phyloP scores from a whole-genome alignment of 768 basidiomycete genomes.

The Termitomyces bulborhizus region DNA sequence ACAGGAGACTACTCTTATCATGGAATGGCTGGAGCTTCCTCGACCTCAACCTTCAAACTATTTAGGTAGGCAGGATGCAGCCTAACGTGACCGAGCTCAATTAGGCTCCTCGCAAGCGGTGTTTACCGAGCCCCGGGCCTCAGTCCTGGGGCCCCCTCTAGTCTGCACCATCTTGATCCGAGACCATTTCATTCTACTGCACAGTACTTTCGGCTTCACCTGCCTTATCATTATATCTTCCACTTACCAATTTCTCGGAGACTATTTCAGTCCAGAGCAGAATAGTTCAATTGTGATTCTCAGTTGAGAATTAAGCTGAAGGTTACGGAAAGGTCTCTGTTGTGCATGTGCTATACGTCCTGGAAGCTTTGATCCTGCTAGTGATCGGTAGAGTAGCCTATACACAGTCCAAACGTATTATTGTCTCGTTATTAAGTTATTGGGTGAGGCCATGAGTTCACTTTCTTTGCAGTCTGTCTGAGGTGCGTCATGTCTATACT shows the following conservation, averaged over 20 bases:
- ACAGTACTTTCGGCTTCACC: background rate
- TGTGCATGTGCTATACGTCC: background rate
- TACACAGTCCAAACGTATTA: background rate
- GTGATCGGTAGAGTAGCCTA: background rate
- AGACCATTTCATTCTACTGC: background rate
- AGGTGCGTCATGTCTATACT: background rate
- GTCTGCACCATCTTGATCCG: background rate
- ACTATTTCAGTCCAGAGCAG: background rate
- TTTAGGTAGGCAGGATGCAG: background rate
- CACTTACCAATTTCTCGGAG: slow-evolving; percentile 4
- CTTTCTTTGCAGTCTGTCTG: background rate
- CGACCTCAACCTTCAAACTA: slow-evolving; percentile 13
- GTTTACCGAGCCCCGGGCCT: slow-evolving; percentile 6
- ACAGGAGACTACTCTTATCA: slow-evolving; percentile 4
- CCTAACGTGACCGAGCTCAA: slow-evolving; percentile 4
- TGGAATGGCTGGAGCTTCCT: slow-evolving; percentile 1
- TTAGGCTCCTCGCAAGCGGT: slow-evolving; percentile 5
- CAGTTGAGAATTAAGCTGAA: background rate
- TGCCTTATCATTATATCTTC: background rate
- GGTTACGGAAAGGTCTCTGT: background rate
- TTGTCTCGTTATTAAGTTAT: background rate
- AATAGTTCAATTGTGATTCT: background rate
- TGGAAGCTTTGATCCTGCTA: background rate
- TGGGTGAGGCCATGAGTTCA: background rate
- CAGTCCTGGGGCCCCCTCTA: background rate